A percentile compares a stretch with the other conserved stretches of the same genome.
These are phyloP conservation scores for Trichoderma sp. DNA, from an alignment of 2,329 filamentous ascomycete species.

Conservation along the genomic window DNA sequence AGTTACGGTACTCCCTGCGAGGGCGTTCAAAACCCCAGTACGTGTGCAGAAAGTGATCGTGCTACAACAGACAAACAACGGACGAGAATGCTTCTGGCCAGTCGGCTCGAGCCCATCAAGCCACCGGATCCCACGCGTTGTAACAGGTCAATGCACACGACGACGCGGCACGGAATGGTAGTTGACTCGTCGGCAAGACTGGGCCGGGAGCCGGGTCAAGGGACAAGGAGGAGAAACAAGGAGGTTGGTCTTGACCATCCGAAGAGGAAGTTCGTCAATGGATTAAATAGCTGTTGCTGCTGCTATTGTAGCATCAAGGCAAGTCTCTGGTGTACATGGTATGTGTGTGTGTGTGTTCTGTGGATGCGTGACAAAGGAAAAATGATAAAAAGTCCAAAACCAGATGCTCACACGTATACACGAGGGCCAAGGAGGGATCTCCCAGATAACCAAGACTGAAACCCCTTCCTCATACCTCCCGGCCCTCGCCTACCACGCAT, in stretches of 20 bases:
- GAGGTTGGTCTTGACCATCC: slow-evolving; percentile 13
- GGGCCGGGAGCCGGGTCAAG: not conserved
- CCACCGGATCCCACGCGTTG: slow-evolving; percentile 11
- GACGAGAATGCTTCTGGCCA: not conserved
- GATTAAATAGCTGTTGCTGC: slow-evolving; percentile 21
- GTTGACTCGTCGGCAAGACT: not conserved
- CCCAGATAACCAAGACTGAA: slow-evolving; percentile 12
- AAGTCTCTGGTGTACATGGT: slow-evolving; percentile 39
- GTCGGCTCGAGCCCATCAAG: slow-evolving; percentile 17
- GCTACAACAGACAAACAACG: too few relatives aligned
- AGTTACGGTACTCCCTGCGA: too few relatives aligned
- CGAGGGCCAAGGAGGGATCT: slow-evolving; percentile 8
- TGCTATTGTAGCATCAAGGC: slow-evolving; percentile 16
- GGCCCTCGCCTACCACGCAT: slow-evolving; percentile 1
- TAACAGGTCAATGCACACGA: not conserved
- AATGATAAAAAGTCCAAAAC: slow-evolving; percentile 23
- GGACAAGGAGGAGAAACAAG: not conserved
- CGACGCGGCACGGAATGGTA: not conserved
- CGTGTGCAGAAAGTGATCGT: too few relatives aligned
- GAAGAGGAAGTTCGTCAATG: slow-evolving; percentile 18
- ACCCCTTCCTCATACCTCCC: slow-evolving; percentile 18
- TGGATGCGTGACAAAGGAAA: slow-evolving; percentile 27
- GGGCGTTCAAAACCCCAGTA: too few relatives aligned
- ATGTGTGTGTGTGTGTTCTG: slow-evolving; percentile 3
- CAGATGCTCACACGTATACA: slow-evolving; percentile 33